These are phyloP conservation scores for Vachellia pachyceras DNA, from an alignment of 306 rosid genomes.

Conservation along the genomic window DNA sequence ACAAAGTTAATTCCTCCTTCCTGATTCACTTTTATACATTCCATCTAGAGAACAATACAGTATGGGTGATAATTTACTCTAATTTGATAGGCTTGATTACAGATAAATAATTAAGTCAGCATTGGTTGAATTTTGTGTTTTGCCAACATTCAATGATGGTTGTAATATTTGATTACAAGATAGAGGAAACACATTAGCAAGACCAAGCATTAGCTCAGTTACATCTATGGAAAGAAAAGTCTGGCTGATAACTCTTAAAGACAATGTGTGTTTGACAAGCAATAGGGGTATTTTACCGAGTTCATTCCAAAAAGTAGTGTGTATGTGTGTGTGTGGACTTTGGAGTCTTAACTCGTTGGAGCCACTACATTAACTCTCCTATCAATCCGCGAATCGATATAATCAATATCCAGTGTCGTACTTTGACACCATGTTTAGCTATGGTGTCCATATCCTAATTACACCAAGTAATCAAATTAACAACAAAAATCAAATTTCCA, in stretches of 20 bases:
- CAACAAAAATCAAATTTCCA: constrained; percentile 12
- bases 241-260: too few species aligned
- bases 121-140: too few species aligned
- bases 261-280: neutral
- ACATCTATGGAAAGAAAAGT: too few species aligned
- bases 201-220: too few species aligned
- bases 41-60: neutral
- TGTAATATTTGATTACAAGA: too few species aligned
- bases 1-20: neutral
- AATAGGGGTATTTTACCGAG: neutral
- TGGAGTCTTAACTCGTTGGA: constrained; percentile 4
- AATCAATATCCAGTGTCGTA: neutral
- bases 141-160: too few species aligned
- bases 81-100: neutral
- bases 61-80: neutral
- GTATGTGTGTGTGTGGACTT: neutral
- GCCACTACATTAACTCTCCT: neutral
- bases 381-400: neutral
- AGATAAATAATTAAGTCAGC: too few species aligned
- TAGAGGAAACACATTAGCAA: too few species aligned
- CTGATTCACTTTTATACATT: constrained; percentile 8
- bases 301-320: neutral
- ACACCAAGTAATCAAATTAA: neutral
- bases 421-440: neutral
- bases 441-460: neutral